Percentiles rank a stretch among this genome's conserved stretches.
These are phyloP conservation scores for Alternaria gaisen DNA, from an alignment of 2,329 filamentous ascomycete species.

Conservation along the genomic window DNA sequence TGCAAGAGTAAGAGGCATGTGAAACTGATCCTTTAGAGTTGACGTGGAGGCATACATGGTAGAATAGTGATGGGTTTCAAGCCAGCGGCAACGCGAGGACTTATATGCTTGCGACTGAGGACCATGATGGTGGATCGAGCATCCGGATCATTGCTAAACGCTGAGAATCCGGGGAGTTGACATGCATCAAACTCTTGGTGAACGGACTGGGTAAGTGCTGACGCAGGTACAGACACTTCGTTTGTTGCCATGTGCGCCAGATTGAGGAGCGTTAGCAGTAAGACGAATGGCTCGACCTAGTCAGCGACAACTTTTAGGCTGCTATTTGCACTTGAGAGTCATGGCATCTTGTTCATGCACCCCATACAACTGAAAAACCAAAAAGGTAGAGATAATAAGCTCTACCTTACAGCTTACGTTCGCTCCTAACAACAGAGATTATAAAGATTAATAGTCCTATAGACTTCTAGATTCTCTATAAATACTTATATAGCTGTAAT, in stretches of 20 bases:
- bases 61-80: not conserved
- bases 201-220: slow-evolving; percentile 1
- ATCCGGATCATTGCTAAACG: slow-evolving; percentile 1
- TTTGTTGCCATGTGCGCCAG: not conserved
- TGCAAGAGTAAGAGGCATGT: not conserved
- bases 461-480: too few species aligned
- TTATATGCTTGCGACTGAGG: slow-evolving; percentile 26
- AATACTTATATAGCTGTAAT: too few species aligned
- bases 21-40: not conserved
- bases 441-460: too few species aligned
- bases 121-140: slow-evolving; percentile 30
- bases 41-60: not conserved
- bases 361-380: too few species aligned
- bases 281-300: too few species aligned
- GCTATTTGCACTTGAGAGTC: too few species aligned
- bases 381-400: too few species aligned
- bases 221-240: slow-evolving; percentile 16
- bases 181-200: not conserved
- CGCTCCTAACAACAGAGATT: too few species aligned
- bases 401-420: too few species aligned
- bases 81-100: slow-evolving; percentile 2
- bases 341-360: too few species aligned
- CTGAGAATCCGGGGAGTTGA: not conserved
- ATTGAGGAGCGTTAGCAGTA: not conserved
- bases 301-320: too few species aligned